A percentile compares a stretch with the other conserved stretches of the same genome.
Conservation (phyloP, 2,329 filamentous ascomycete genomes). For the Anisogramma anomala region DNA sequence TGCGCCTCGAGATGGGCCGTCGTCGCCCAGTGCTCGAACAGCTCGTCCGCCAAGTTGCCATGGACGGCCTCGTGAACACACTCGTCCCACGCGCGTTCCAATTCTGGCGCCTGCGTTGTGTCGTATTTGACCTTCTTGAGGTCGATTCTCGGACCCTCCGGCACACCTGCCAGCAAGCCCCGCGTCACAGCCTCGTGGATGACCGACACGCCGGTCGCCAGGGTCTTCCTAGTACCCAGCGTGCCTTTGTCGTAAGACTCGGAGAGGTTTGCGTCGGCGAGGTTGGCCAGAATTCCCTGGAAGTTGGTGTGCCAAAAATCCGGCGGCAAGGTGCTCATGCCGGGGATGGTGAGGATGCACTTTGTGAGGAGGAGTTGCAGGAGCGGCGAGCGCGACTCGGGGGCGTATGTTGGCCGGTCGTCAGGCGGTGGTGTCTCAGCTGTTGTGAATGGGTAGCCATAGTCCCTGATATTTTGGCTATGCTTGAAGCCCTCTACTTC, state of each 20-base stretch:
- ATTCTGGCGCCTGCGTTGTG: slow-evolving; percentile 43
- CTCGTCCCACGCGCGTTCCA: slow-evolving; percentile 55
- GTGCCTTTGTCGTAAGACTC: slow-evolving; percentile 75
- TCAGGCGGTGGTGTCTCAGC: not conserved
- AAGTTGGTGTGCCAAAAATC: slow-evolving; percentile 57
- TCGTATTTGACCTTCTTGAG: slow-evolving; percentile 39
- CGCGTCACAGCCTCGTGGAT: slow-evolving; percentile 58
- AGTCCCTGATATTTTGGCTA: slow-evolving; percentile 50
- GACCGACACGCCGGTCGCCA: slow-evolving; percentile 59
- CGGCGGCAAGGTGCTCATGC: slow-evolving; percentile 47
- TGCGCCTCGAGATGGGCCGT: slow-evolving; percentile 54
- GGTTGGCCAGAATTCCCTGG: slow-evolving; percentile 45
- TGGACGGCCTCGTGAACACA: slow-evolving; percentile 56
- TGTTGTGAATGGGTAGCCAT: slow-evolving; percentile 55
- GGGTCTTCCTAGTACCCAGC: slow-evolving; percentile 61
- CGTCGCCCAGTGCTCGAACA: slow-evolving; percentile 49
- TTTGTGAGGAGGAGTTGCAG: slow-evolving; percentile 57
- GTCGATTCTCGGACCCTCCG: slow-evolving; percentile 18
- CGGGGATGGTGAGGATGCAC: slow-evolving; percentile 55
- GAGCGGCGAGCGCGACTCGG: slow-evolving; percentile 45
- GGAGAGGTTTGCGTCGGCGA: slow-evolving; percentile 58
- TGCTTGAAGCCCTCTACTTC: slow-evolving; percentile 64
- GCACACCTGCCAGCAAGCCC: slow-evolving; percentile 53
- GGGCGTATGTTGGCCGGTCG: slow-evolving; percentile 16
- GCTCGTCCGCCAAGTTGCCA: slow-evolving; percentile 51